Evolutionary conservation across 345 rosid genomes (phyloP), one percentile per base, ranked within the genome.

Genomic region (Syzygium jambos): DNA sequence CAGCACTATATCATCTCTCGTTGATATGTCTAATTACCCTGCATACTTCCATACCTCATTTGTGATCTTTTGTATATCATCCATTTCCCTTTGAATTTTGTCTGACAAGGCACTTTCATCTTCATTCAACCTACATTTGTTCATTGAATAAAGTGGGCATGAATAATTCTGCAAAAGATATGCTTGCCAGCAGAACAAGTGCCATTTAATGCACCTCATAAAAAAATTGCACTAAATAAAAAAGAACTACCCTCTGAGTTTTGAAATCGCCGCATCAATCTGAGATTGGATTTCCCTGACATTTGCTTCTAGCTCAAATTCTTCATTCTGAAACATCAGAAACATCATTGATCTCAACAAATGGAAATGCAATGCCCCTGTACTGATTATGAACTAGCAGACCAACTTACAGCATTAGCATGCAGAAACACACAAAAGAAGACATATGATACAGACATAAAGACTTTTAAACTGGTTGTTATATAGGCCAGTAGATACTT

Each of bases 241-340:
- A 38, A 85, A 57, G 73, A 21, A 34, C 23, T 19, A 98, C 99
- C 98, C 94, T 88, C 87, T 85, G 78, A 94, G 92, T 38, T 89
- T 84, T 86, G 92, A 87, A 85, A 93, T 92, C 88, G 92, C 93
- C 46, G 86, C 91, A 89, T 93, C 95, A 90, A 96, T 86, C 89
- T 92, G 93, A 84, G 83, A 85, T 84, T 92, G 91, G 65, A 96
- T 93, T 90, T 93, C 94, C 89, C 85, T 93, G 30, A 96, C 85
- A 78, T 91, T 94, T 86, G 89, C 97, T 92, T 95, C 95, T 57
- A 94, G 92, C 94, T 96, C 97, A 84, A 92, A 93, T 90, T 94
- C 97, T 92, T 96, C 99, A 88, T 94, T 95, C 99, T 98, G 93
- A 77, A 90, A 87, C 82, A 88, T 55, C 19, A 87, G 87, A 85